Evolutionary conservation across 1,284 basidiomycete genomes (phyloP).

Genomic region (Puccinia coronata): DNA sequence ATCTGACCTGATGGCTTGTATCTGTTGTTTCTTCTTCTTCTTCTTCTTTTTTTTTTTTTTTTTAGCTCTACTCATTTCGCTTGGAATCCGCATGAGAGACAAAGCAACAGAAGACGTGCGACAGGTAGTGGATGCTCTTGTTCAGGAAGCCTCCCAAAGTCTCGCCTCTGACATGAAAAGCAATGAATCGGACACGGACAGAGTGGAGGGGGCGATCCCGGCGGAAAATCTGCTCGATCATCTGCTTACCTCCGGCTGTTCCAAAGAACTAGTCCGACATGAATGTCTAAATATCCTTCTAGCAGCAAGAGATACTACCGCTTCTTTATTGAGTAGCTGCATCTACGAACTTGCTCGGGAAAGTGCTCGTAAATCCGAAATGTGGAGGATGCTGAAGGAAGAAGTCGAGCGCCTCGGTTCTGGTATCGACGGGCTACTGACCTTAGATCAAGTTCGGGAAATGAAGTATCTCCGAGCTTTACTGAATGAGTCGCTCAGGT

Average conservation of each 20-base stretch:
- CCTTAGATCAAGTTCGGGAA: slow-evolving; percentile 28
- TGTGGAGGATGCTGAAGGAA: slow-evolving; percentile 67
- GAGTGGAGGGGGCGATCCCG: neutral
- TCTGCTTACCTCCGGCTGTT: slow-evolving; percentile 36
- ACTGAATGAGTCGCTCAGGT: slow-evolving; percentile 68
- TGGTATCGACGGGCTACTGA: slow-evolving; percentile 60
- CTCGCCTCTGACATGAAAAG: neutral
- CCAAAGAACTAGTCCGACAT: slow-evolving; percentile 64
- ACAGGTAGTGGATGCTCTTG: slow-evolving; percentile 22
- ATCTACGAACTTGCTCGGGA: slow-evolving; percentile 69
- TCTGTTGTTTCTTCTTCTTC: too few relatives aligned
- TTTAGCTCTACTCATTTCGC: slow-evolving; percentile 24
- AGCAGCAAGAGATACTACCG: slow-evolving; percentile 70
- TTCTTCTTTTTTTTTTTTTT: neutral
- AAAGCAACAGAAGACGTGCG: slow-evolving; percentile 23
- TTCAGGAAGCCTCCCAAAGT: slow-evolving; percentile 14
- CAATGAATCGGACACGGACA: neutral
- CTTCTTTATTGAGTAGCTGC: slow-evolving; percentile 67
- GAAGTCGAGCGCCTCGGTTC: slow-evolving; percentile 63
- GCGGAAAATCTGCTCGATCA: slow-evolving; percentile 41
- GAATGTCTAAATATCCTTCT: slow-evolving; percentile 72
- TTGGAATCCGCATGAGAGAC: slow-evolving; percentile 6
- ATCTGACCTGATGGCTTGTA: neutral
- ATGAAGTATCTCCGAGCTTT: slow-evolving; percentile 67
- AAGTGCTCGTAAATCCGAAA: slow-evolving; percentile 64